Conservation (phyloP, 345 rosid species). For the Eucalyptus tenuipes region DNA sequence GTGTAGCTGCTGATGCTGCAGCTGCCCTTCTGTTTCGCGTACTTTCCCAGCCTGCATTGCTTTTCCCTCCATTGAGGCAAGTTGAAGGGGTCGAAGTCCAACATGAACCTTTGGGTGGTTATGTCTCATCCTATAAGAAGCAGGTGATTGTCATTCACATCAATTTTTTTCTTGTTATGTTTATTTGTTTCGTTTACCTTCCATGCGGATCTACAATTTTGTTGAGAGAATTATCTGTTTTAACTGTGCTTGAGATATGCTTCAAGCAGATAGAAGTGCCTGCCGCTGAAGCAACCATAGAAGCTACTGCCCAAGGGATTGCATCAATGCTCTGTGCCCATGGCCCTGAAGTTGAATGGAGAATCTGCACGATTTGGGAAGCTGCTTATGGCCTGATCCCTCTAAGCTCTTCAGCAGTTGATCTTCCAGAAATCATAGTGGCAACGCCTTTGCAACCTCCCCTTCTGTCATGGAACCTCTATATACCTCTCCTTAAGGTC, state of each 20-base stretch:
- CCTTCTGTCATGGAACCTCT: constrained; percentile 82
- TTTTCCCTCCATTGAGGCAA: constrained; percentile 88
- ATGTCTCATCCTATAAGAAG: constrained; percentile 65
- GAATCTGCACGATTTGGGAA: constrained; percentile 99
- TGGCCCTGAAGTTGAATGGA: constrained; percentile 99
- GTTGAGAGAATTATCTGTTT: not conserved
- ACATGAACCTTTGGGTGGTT: constrained; percentile 62
- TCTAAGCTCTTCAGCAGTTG: constrained; percentile 86
- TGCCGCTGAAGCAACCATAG: constrained; percentile 93
- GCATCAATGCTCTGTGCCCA: constrained; percentile 99
- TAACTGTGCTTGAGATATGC: not conserved
- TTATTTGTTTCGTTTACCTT: not conserved
- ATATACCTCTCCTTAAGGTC: constrained; percentile 94
- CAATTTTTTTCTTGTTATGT: not conserved
- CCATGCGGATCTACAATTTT: not conserved
- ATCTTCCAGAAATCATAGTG: constrained; percentile 94
- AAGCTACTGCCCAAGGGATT: constrained; percentile 99
- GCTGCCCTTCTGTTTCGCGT: constrained; percentile 94
- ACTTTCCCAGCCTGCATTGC: constrained; percentile 91
- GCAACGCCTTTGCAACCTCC: constrained; percentile 95
- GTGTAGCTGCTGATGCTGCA: constrained; percentile 98
- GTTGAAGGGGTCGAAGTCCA: constrained; percentile 85
- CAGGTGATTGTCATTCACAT: constrained; percentile 33
- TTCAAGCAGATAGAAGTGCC: constrained; percentile 78
- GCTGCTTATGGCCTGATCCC: constrained; percentile 97